Evolutionary conservation across 2,329 filamentous ascomycete species (phyloP), one percentile per base, ranked within the genome.

Genomic region (Penicillium thymicola): DNA sequence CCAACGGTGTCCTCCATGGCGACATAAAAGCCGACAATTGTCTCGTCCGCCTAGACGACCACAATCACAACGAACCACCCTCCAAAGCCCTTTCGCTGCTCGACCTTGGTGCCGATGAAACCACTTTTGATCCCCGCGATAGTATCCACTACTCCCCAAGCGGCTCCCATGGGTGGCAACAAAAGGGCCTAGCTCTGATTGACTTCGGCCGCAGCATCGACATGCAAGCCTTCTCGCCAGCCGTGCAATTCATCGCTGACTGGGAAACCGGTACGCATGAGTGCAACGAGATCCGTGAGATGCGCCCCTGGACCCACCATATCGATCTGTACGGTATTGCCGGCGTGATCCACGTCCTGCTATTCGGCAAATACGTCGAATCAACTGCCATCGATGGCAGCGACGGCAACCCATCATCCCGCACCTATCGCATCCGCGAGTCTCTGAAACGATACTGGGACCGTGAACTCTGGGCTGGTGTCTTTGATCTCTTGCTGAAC

Each of bases 21-120:
- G 94, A 99, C 69, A 81, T 99, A 64, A 99, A 99, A 76, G 86
- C 89, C 1, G 94, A 99, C 75, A 99, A 99, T 71, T 93, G 95
- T 65, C 85, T 99, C 2, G 84, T 97, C 4, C 89, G 94, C 5
- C 85, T 97, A 21, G 88, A 92, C 53, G 70, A 80, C 1, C 11
- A 53, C 10, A 70, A 76, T 11, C 65, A 63, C 16, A 67, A 66
- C 25, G 58, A 59, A 43, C 50, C 63, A 34, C 59, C 64, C n/a
- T 63, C 61, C 4, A 60, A 60, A 14, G 49, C 62, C 16, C 47
- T 67, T n/a, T 73, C 71, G 18, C 67, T 71, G 8, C 58, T 73
- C 21, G 65, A 71, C 41, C 54, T 71, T 2, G 65, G 60, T 36
- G 64, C 69, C 34, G 59, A 67, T 11, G 55, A 60, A 11, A 28